Conservation (phyloP, 2,329 filamentous ascomycete genomes). For the Cryoendolithus antarcticus region DNA sequence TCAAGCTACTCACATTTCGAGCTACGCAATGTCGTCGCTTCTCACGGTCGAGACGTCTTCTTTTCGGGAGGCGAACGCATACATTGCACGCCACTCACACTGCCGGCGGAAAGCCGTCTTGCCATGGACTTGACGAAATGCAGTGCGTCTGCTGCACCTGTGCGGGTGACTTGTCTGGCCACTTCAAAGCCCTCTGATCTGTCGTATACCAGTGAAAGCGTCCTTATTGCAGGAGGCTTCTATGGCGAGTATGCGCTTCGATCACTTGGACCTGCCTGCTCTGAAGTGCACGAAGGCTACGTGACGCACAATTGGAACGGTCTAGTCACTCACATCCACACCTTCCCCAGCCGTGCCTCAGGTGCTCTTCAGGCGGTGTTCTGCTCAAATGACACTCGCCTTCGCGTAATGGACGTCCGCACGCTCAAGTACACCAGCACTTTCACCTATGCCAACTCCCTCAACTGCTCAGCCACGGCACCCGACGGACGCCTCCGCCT, state of each 20-base stretch:
- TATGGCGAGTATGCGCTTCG: conserved; percentile 44
- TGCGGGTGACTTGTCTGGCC: conserved; percentile 42
- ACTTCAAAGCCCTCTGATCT: conserved; percentile 15
- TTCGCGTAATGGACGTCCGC: conserved; percentile 42
- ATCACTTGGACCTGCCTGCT: conserved; percentile 25
- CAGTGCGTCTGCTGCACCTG: conserved; percentile 23
- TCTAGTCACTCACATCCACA: conserved; percentile 48
- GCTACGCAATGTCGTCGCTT: conserved; percentile 45
- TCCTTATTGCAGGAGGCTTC: conserved; percentile 45
- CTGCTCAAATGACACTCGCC: conserved; percentile 44
- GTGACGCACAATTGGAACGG: conserved; percentile 39
- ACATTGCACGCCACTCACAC: conserved; percentile 35
- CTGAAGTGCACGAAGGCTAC: conserved; percentile 28
- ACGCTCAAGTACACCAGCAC: conserved; percentile 47
- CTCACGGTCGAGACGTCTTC: conserved; percentile 41
- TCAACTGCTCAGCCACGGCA: conserved; percentile 64
- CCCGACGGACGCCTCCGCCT: conserved; percentile 59
- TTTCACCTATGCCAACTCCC: conserved; percentile 45
- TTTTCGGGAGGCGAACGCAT: conserved; percentile 39
- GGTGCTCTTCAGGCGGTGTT: conserved; percentile 40
- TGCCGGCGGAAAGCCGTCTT: conserved; percentile 28
- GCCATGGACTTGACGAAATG: conserved; percentile 38
- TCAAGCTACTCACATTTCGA: conserved; percentile 47
- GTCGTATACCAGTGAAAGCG: conserved; percentile 4
- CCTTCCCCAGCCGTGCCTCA: conserved; percentile 34